A percentile compares a stretch with the other conserved stretches of the same genome.
These are phyloP conservation scores for Paradendryphiella salina DNA, from an alignment of 2,329 filamentous ascomycete species.

Conservation along the genomic window DNA sequence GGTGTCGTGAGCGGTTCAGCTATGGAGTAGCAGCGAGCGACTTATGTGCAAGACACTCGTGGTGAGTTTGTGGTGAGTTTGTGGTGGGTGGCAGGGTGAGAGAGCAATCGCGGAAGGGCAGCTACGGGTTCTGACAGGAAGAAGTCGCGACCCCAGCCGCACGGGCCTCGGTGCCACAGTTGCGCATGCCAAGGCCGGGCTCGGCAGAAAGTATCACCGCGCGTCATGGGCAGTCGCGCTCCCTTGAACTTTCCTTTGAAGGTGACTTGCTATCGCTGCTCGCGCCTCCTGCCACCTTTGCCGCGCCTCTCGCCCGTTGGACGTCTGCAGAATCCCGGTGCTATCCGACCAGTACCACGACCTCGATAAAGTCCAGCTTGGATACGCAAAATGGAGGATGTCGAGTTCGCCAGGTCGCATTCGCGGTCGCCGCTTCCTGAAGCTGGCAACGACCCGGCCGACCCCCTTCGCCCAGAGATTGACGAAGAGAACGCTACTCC, in stretches of 20 bases:
- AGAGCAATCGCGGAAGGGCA: constrained; percentile 6
- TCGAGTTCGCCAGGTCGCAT: constrained; percentile 46
- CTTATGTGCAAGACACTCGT: neutral
- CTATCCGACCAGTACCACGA: neutral
- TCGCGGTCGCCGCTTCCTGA: constrained; percentile 50
- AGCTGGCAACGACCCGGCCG: constrained; percentile 52
- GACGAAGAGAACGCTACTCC: constrained; percentile 55
- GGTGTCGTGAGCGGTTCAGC: constrained; percentile 1
- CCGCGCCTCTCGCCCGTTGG: neutral
- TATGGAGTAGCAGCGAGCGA: neutral
- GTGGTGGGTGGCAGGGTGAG: constrained; percentile 4
- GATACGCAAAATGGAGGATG: constrained; percentile 47
- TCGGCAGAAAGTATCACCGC: constrained; percentile 23
- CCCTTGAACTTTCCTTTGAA: constrained; percentile 15
- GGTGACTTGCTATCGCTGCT: constrained; percentile 14
- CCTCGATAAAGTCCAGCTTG: neutral
- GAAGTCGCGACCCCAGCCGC: constrained; percentile 6
- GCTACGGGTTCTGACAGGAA: constrained; percentile 7
- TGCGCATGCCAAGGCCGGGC: constrained; percentile 15
- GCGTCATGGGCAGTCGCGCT: constrained; percentile 31
- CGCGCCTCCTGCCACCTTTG: constrained; percentile 5
- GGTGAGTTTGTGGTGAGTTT: neutral
- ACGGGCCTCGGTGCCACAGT: constrained; percentile 1
- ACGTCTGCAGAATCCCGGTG: neutral
- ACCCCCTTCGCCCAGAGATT: constrained; percentile 52